Percentiles rank a stretch among this genome's conserved stretches.
Evolutionary conservation across 148 eudicot genomes (phyloP).

Genomic region (Hydrangea macrophylla): DNA sequence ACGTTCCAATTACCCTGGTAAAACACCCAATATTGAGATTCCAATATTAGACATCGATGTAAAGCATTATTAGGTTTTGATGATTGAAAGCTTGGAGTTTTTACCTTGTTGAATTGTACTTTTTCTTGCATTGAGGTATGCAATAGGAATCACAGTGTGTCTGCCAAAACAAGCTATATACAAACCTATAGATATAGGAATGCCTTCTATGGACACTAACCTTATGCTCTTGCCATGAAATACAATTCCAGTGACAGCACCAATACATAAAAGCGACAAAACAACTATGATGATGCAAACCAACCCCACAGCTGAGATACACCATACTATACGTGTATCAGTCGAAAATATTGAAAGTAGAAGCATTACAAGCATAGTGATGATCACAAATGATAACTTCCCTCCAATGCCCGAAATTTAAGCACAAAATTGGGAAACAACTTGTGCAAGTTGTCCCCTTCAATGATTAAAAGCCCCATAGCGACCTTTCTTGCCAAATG

Average conservation of each 20-base stretch:
- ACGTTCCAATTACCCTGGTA: too few species aligned
- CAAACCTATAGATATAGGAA: constrained; percentile 27
- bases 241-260: constrained; percentile 21
- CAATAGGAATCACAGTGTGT: constrained; percentile 31
- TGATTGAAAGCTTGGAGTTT: not conserved
- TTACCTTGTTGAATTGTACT: constrained; percentile 29
- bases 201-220: constrained; percentile 13
- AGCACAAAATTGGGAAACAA: constrained; percentile 27
- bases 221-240: constrained; percentile 20
- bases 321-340: constrained; percentile 26
- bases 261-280: constrained; percentile 22
- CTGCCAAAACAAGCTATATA: constrained; percentile 36
- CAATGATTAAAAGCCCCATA: constrained; percentile 27
- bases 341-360: constrained; percentile 26
- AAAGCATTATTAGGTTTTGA: too few species aligned
- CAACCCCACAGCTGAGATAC: constrained; percentile 35
- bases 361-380: constrained; percentile 26
- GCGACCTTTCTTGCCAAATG: constrained; percentile 31
- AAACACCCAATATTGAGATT: too few species aligned
- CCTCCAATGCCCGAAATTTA: constrained; percentile 21
- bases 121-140: constrained; percentile 28
- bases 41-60: too few species aligned
- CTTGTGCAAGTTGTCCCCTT: constrained; percentile 37
- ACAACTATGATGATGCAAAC: constrained; percentile 29
- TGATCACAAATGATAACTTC: constrained; percentile 20